Evolutionary conservation across 805 yeast genomes (phyloP).

Genomic region (Teunomyces gatunensis): DNA sequence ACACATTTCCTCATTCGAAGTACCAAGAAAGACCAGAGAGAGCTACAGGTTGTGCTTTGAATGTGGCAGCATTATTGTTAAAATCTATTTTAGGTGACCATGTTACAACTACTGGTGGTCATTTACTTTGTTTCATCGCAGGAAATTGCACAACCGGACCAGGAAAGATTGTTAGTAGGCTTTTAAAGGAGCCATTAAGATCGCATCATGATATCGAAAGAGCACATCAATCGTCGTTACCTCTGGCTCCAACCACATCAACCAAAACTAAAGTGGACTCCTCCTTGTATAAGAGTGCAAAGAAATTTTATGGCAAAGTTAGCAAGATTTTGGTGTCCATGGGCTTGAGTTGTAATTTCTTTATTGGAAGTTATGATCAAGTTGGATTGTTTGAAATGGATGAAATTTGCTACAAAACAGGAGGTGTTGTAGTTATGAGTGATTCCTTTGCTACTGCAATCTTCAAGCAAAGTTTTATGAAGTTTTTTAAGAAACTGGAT

Average conservation of each 20-base stretch:
- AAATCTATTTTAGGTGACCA: slow-evolving; percentile 37
- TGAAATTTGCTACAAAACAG: slow-evolving; percentile 52
- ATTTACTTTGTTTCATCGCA: slow-evolving; percentile 52
- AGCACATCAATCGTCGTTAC: slow-evolving; percentile 33
- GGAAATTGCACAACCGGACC: slow-evolving; percentile 70
- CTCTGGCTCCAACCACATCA: slow-evolving; percentile 31
- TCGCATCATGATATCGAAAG: slow-evolving; percentile 61
- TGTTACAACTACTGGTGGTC: slow-evolving; percentile 49
- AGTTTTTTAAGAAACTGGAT: slow-evolving; percentile 43
- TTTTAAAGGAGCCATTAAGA: slow-evolving; percentile 60
- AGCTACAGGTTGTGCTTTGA: slow-evolving; percentile 60
- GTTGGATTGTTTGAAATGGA: slow-evolving; percentile 69
- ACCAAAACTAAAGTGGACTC: slow-evolving; percentile 30
- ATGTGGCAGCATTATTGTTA: slow-evolving; percentile 40
- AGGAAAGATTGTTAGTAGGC: slow-evolving; percentile 56
- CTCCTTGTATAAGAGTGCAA: slow-evolving; percentile 35
- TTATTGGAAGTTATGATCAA: slow-evolving; percentile 68
- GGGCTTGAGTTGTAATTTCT: slow-evolving; percentile 56
- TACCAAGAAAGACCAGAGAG: slow-evolving; percentile 49
- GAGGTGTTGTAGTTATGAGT: slow-evolving; percentile 60
- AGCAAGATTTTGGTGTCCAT: slow-evolving; percentile 45
- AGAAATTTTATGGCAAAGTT: slow-evolving; percentile 47
- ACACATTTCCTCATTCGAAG: slow-evolving; percentile 45
- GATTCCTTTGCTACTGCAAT: slow-evolving; percentile 68
- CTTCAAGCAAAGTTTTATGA: slow-evolving; percentile 61